Conservation (phyloP, 2,329 filamentous ascomycete genomes). For the Nemania diffusa region DNA sequence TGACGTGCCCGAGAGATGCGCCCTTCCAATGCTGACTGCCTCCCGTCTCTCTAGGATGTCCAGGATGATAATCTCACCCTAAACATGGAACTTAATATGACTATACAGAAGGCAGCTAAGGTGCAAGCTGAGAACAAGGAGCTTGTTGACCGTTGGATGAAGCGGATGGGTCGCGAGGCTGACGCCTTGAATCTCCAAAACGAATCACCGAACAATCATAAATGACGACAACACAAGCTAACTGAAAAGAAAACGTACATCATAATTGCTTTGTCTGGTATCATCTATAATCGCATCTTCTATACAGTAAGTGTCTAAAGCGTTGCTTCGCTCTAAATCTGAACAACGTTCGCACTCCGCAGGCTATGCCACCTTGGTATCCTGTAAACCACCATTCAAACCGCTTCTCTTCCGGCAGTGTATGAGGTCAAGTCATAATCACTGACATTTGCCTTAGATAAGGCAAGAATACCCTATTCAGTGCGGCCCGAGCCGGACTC, state of each 20-base stretch:
- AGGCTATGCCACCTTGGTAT: conserved; percentile 37
- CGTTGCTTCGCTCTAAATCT: conserved; percentile 31
- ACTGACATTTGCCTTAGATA: conserved; percentile 29
- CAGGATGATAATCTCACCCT: conserved; percentile 93
- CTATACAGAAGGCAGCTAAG: conserved; percentile 78
- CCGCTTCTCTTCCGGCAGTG: conserved; percentile 23
- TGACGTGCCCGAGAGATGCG: not conserved
- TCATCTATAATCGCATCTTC: conserved; percentile 39
- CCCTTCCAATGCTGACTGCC: conserved; percentile 15
- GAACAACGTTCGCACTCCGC: conserved; percentile 23
- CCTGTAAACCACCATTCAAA: conserved; percentile 26
- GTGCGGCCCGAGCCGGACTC: conserved; percentile 20
- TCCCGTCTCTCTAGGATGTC: conserved; percentile 67
- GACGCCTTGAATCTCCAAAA: conserved; percentile 83
- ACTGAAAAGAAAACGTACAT: conserved; percentile 13
- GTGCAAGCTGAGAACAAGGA: conserved; percentile 87
- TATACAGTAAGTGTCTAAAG: conserved; percentile 45
- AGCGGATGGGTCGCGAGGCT: conserved; percentile 84
- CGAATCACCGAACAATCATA: conserved; percentile 54
- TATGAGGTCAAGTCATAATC: conserved; percentile 23
- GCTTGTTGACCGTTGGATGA: conserved; percentile 91
- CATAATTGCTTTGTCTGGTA: conserved; percentile 41
- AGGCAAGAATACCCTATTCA: conserved; percentile 14
- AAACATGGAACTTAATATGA: conserved; percentile 87
- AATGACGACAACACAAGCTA: conserved; percentile 36